These are phyloP conservation scores for Sporormia fimetaria DNA, from an alignment of 495 filamentous ascomycete species.

Conservation along the genomic window DNA sequence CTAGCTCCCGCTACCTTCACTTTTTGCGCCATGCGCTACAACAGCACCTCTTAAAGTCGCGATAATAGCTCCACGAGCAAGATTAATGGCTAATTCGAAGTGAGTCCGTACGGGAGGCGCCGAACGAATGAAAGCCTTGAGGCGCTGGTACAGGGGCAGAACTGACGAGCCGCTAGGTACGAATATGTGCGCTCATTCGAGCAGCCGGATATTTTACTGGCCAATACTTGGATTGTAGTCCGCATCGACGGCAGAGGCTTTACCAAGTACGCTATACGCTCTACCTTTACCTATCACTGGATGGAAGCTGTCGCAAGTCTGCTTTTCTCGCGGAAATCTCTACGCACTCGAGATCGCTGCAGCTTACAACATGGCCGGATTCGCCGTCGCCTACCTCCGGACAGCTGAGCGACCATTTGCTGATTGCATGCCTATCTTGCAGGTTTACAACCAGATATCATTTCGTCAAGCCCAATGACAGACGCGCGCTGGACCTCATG, in stretches of 20 bases:
- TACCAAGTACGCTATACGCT: constrained; percentile 16
- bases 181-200: constrained; percentile 91
- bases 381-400: too few relatives aligned
- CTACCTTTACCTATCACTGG: too few relatives aligned
- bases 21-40: constrained; percentile 11
- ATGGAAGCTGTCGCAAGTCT: too few relatives aligned
- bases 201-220: constrained; percentile 63
- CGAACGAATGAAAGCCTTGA: background rate
- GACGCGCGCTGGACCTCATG: constrained; percentile 80
- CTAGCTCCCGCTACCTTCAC: too few relatives aligned
- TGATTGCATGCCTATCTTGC: background rate
- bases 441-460: constrained; percentile 71
- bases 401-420: constrained; percentile 1
- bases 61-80: too few relatives aligned
- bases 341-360: too few relatives aligned
- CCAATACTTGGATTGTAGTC: constrained; percentile 88
- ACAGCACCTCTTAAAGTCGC: too few relatives aligned
- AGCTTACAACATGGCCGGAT: too few relatives aligned
- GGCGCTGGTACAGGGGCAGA: background rate
- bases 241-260: constrained; percentile 60
- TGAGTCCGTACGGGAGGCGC: constrained; percentile 26
- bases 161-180: constrained; percentile 46
- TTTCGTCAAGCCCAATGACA: constrained; percentile 88
- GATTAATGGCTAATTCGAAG: constrained; percentile 55
- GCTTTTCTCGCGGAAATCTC: too few relatives aligned